Evolutionary conservation across 768 basidiomycete genomes (phyloP).

Genomic region (Trametes villosa): DNA sequence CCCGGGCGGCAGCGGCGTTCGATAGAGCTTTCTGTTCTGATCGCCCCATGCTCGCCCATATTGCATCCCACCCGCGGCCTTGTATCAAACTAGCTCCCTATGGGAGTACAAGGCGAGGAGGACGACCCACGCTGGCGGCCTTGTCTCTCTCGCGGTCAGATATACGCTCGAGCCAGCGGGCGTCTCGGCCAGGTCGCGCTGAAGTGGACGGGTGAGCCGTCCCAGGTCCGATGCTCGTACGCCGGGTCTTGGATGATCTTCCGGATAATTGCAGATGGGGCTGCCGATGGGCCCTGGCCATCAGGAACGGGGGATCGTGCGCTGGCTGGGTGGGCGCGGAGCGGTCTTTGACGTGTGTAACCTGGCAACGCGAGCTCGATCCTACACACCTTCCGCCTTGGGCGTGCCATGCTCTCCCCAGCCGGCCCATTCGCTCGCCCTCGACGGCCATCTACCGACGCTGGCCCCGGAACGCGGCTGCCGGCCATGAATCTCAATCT

Average conservation of each 20-base stretch:
- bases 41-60: neutral
- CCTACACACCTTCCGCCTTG: conserved; percentile 20
- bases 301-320: conserved; percentile 16
- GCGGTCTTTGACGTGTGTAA: conserved; percentile 4
- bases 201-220: neutral
- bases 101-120: too few species aligned
- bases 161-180: too few species aligned
- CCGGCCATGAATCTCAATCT: neutral
- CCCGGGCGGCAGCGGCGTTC: conserved; percentile 5
- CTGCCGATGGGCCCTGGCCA: conserved; percentile 8
- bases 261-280: conserved; percentile 2
- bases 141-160: too few species aligned
- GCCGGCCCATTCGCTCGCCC: conserved; percentile 2
- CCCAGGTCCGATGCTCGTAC: conserved; percentile 8
- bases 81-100: too few species aligned
- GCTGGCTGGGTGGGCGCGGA: neutral
- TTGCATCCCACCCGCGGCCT: neutral
- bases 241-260: conserved; percentile 1
- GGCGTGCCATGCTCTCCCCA: neutral
- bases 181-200: too few species aligned
- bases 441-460: neutral
- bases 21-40: conserved; percentile 1
- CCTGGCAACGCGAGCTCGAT: conserved; percentile 18
- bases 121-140: too few species aligned
- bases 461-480: conserved; percentile 11